Evolutionary conservation across 441 rosid species (phyloP).

Genomic region (Sinapis alba): DNA sequence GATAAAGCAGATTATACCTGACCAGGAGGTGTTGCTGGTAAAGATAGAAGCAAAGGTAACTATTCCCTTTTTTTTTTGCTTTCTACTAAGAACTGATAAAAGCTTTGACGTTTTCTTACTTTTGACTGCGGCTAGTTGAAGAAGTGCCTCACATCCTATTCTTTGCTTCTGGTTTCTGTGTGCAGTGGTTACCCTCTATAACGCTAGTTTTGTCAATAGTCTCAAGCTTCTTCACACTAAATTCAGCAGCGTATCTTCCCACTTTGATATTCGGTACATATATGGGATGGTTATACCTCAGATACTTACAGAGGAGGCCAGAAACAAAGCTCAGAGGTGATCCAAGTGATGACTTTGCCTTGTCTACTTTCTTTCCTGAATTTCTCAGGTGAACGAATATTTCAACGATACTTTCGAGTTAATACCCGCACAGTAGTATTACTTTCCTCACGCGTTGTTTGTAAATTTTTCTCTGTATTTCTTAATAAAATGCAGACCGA

Average conservation of each 20-base stretch:
- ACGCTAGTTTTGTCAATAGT: conserved; percentile 64
- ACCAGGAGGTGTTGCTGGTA: conserved; percentile 75
- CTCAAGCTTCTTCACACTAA: conserved; percentile 72
- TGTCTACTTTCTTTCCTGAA: conserved; percentile 94
- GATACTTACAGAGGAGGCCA: conserved; percentile 84
- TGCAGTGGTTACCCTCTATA: conserved; percentile 96
- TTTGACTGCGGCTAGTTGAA: conserved; percentile 11
- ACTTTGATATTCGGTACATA: conserved; percentile 88
- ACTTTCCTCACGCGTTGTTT: neutral
- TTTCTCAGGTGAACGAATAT: conserved; percentile 58
- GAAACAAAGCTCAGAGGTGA: conserved; percentile 93
- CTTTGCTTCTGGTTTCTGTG: conserved; percentile 24
- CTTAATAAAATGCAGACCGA: conserved; percentile 51
- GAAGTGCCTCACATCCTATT: conserved; percentile 22
- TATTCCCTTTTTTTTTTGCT: neutral
- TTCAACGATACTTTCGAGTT: neutral
- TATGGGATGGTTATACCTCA: conserved; percentile 89
- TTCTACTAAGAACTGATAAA: neutral
- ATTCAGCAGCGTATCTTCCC: conserved; percentile 82
- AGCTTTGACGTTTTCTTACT: neutral
- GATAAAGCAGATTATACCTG: conserved; percentile 93
- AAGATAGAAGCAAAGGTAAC: conserved; percentile 91
- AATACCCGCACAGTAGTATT: neutral
- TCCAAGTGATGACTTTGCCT: conserved; percentile 91
- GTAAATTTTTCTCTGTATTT: conserved; percentile 11